A percentile compares a stretch with the other conserved stretches of the same genome.
Conservation (phyloP, 352 stramenopile genomes). For the Thraustochytrium sp. region DNA sequence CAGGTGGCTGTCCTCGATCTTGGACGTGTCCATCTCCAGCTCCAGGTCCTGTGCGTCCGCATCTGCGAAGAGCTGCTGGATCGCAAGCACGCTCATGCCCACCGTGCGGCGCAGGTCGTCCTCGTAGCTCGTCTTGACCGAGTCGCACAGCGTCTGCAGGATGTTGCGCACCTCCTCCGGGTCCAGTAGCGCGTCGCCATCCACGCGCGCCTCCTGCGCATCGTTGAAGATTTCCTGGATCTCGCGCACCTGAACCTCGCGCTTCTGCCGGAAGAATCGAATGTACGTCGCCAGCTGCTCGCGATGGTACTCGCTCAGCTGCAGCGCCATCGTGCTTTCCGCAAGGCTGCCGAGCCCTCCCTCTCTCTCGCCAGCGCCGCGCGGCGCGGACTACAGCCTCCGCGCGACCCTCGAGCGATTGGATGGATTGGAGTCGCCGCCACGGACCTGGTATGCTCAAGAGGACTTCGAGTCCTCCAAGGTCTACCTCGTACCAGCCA, state of each 20-base stretch:
- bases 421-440: too few species aligned
- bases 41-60: constrained; percentile 26
- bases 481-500: too few species aligned
- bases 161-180: constrained; percentile 22
- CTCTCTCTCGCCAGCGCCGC: too few species aligned
- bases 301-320: constrained; percentile 20
- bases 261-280: constrained; percentile 14
- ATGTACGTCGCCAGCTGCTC: constrained; percentile 39
- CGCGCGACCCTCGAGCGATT: too few species aligned
- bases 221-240: constrained; percentile 32
- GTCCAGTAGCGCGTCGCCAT: background rate
- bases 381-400: too few species aligned
- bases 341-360: too few species aligned
- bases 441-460: too few species aligned
- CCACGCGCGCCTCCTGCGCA: background rate
- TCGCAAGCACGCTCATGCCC: constrained; percentile 36
- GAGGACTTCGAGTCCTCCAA: too few species aligned
- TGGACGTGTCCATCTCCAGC: constrained; percentile 40
- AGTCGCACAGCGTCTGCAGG: background rate
- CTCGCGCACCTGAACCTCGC: constrained; percentile 20
- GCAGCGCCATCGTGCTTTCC: background rate
- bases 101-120: constrained; percentile 27
- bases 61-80: constrained; percentile 32
- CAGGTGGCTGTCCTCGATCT: constrained; percentile 40
- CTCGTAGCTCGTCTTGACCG: constrained; percentile 28